Base-by-base conservation (phyloP, 148 eudicot genomes). In the Beta vulgaris region DNA sequence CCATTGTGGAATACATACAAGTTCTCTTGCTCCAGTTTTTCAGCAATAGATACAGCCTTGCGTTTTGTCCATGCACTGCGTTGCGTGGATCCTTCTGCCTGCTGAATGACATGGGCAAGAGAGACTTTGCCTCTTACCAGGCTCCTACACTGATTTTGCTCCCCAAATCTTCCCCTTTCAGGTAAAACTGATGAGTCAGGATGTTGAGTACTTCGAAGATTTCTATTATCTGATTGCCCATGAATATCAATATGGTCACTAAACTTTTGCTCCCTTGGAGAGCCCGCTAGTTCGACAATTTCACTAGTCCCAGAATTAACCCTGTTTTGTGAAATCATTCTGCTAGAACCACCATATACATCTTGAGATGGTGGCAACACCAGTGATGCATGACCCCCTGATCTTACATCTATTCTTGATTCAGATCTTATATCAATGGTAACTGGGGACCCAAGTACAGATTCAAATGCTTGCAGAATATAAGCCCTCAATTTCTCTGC, bases 11-110 rank as follows among this genome's bases (percentile, higher is more conserved):
- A 73, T 31, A 84, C 97, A 35, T 90, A 94, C 98, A 94, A 82
- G 84, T 94, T 94, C 78, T 94, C 96, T 88, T 91, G 97, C 82
- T 91, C 98, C 34, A 94, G 93, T 83, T 91, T 94, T 79, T 94
- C 97, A 77, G 98, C 97, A 80, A 91, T 91, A 28, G 98, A 94
- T 44, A 87, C 87, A 37, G 93, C 98, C 84, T 88, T 90, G 76
- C 90, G 87, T 82, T 86, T 90, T 23, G 98, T 91, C 98, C 98
- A 94, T 62, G 93, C 86, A 86, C 79, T 75, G 75, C 77, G 84
- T 57, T 84, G 91, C 23, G 82, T 36, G 73, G 84, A 80, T 80
- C 96, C 89, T 79, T 94, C 96, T 34, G 93, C 85, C 66, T 91
- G 98, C 82, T 94, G 95, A 80, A 94, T 87, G 34, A 94, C 93